A percentile compares a stretch with the other conserved stretches of the same genome.
phyloP scores from a whole-genome alignment of 805 yeast genomes.

The Clavispora fructus region DNA sequence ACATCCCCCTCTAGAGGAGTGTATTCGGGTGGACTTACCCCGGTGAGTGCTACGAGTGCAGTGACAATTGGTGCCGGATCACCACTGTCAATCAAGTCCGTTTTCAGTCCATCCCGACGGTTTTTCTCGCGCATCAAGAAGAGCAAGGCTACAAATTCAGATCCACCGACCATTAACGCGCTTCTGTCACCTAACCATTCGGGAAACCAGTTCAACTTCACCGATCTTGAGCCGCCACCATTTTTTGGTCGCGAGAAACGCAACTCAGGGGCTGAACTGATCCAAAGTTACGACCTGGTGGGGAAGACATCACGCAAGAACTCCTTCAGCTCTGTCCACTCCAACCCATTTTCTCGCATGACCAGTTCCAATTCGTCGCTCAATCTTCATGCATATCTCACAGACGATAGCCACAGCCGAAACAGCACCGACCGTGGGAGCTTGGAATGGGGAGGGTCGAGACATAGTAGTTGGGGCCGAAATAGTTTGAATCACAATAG shows the following conservation, averaged over 20 bases:
- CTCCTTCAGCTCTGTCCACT: conserved; percentile 16
- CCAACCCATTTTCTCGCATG: conserved; percentile 25
- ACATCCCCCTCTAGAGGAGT: neutral
- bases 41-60: conserved; percentile 18
- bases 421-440: neutral
- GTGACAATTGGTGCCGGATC: conserved; percentile 37
- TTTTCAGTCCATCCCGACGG: conserved; percentile 36
- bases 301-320: conserved; percentile 19
- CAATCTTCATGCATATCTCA: conserved; percentile 38
- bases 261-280: conserved; percentile 6
- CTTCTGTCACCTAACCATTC: conserved; percentile 19
- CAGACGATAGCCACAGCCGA: conserved; percentile 21
- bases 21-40: conserved; percentile 11
- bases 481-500: neutral
- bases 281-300: conserved; percentile 8
- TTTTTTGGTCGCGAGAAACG: conserved; percentile 19
- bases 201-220: conserved; percentile 4
- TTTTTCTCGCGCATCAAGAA: conserved; percentile 27
- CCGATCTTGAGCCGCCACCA: conserved; percentile 36
- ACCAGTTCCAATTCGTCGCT: conserved; percentile 37
- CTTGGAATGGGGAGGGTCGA: neutral
- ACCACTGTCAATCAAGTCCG: conserved; percentile 25
- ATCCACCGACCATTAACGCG: conserved; percentile 26
- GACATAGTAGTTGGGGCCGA: neutral
- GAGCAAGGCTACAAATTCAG: neutral